Conservation (phyloP, 2,329 filamentous ascomycete species). For the Elsinoe perseae region DNA sequence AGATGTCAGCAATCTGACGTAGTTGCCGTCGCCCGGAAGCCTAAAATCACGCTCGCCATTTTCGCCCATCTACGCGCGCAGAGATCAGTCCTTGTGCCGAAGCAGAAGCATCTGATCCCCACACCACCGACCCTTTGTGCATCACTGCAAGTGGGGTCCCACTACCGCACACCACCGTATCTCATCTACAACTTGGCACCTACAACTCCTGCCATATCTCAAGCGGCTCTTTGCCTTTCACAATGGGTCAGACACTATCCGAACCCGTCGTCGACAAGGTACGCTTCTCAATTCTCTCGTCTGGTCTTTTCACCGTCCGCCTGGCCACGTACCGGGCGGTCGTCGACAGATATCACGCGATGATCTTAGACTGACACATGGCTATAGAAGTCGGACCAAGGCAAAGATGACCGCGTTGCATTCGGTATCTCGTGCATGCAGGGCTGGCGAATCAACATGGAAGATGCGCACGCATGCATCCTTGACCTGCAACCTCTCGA, state of each 20-base stretch:
- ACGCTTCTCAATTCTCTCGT: conserved; percentile 33
- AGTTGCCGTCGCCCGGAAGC: conserved; percentile 10
- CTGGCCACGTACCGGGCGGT: neutral
- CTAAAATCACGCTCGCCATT: conserved; percentile 11
- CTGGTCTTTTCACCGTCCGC: neutral
- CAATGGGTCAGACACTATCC: conserved; percentile 98
- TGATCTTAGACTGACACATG: conserved; percentile 8
- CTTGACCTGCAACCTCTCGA: conserved; percentile 70
- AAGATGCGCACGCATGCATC: conserved; percentile 85
- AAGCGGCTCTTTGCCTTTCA: conserved; percentile 24
- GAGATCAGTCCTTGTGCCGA: neutral
- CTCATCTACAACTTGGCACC: conserved; percentile 11
- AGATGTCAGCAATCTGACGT: conserved; percentile 13
- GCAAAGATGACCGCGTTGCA: conserved; percentile 85
- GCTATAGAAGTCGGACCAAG: conserved; percentile 70
- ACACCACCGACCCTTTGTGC: conserved; percentile 11
- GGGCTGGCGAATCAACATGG: conserved; percentile 99
- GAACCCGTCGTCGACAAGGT: conserved; percentile 99
- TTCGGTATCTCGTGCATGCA: conserved; percentile 98
- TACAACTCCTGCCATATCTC: neutral
- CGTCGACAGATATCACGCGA: neutral
- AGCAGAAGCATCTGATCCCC: neutral
- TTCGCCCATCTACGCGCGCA: conserved; percentile 5
- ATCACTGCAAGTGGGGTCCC: conserved; percentile 5
- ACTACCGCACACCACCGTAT: conserved; percentile 11